phyloP scores from a whole-genome alignment of 805 yeast species.

The Metschnikowia lochheadii region DNA sequence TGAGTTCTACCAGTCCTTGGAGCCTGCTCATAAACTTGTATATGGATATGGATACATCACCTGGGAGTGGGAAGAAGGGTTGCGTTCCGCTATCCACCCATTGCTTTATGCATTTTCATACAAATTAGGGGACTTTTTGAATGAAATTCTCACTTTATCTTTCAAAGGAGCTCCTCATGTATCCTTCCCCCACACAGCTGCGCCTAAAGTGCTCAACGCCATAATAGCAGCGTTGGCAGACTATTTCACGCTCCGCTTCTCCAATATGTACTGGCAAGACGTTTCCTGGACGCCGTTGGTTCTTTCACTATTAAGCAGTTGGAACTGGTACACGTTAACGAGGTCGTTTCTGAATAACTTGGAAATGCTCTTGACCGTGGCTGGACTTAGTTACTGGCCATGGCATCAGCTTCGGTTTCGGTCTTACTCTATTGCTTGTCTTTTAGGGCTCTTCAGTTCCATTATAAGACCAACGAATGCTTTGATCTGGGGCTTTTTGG shows the following conservation, averaged over 20 bases:
- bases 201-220: constrained; percentile 71
- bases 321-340: constrained; percentile 77
- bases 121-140: constrained; percentile 24
- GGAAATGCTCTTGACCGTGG: constrained; percentile 66
- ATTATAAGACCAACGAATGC: constrained; percentile 82
- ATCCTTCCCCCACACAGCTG: constrained; percentile 17
- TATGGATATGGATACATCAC: constrained; percentile 81
- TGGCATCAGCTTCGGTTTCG: constrained; percentile 36
- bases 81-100: constrained; percentile 81
- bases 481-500: constrained; percentile 69
- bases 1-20: constrained; percentile 89
- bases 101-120: constrained; percentile 53
- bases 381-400: constrained; percentile 71
- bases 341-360: constrained; percentile 83
- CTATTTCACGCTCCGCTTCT: constrained; percentile 49
- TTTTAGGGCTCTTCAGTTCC: constrained; percentile 58
- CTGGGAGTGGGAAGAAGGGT: constrained; percentile 87
- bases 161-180: not conserved
- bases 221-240: constrained; percentile 72
- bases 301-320: constrained; percentile 59
- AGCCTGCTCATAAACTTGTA: constrained; percentile 77
- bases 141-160: constrained; percentile 4
- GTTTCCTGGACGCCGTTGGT: constrained; percentile 42
- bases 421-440: constrained; percentile 34
- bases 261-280: constrained; percentile 28